phyloP scores from a whole-genome alignment of 2,329 filamentous ascomycete species.

The Calonectria pauciramosa region DNA sequence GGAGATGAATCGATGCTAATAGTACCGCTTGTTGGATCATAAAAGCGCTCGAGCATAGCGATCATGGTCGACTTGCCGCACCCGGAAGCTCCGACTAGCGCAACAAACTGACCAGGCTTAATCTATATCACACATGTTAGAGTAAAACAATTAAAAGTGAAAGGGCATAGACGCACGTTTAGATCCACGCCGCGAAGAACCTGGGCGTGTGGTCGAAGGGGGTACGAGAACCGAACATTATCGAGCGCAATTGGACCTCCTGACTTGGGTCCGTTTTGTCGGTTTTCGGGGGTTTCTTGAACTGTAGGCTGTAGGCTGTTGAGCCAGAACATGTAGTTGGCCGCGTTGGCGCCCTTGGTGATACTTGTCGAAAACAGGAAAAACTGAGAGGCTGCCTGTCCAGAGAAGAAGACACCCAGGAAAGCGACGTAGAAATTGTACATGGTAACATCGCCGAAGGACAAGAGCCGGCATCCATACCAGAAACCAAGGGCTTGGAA shows the following conservation, averaged over 20 bases:
- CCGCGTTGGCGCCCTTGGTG: conserved; percentile 63
- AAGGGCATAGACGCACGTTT: conserved; percentile 16
- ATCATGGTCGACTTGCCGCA: conserved; percentile 75
- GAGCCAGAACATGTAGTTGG: conserved; percentile 66
- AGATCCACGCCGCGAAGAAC: conserved; percentile 58
- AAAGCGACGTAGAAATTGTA: conserved; percentile 66
- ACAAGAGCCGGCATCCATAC: conserved; percentile 55
- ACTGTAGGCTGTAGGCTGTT: conserved; percentile 57
- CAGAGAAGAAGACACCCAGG: conserved; percentile 63
- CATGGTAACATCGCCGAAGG: conserved; percentile 63
- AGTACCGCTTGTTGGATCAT: conserved; percentile 58
- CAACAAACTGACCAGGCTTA: conserved; percentile 63
- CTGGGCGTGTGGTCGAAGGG: conserved; percentile 57
- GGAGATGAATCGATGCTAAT: conserved; percentile 62
- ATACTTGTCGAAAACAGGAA: conserved; percentile 66
- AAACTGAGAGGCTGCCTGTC: conserved; percentile 56
- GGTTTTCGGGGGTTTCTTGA: conserved; percentile 57
- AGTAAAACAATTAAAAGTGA: background rate
- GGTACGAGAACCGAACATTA: conserved; percentile 75
- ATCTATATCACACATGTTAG: conserved; percentile 44
- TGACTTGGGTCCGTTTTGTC: conserved; percentile 51
- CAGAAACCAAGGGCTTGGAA: conserved; percentile 59
- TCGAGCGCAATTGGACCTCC: conserved; percentile 60
- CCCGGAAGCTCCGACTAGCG: conserved; percentile 66
- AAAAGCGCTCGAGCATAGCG: conserved; percentile 63